Conservation (phyloP, 106 monocot genomes). For the Amphibolis antarctica region DNA sequence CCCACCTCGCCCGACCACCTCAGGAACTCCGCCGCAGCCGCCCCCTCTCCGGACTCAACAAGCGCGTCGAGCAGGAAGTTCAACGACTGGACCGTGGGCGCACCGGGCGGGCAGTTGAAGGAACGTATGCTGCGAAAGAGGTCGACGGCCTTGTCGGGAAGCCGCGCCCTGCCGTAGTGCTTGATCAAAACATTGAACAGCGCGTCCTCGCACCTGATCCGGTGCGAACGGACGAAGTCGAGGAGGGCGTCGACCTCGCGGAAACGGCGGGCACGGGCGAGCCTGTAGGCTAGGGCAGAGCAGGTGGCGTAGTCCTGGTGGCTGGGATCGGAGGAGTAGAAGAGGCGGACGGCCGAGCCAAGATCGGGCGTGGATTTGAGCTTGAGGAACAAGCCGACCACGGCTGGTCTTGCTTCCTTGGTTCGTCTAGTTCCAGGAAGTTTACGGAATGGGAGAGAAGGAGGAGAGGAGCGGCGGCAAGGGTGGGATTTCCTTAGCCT, state of each 20-base stretch:
- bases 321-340: slow-evolving; percentile 16
- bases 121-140: slow-evolving; percentile 44
- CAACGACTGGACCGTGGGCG: slow-evolving; percentile 45
- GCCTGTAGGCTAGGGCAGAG: slow-evolving; percentile 47
- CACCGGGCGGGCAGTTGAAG: slow-evolving; percentile 34
- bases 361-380: slow-evolving; percentile 10
- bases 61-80: slow-evolving; percentile 67
- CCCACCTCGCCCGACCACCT: neutral
- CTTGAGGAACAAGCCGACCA: slow-evolving; percentile 4
- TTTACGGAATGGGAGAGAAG: neutral
- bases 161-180: slow-evolving; percentile 34
- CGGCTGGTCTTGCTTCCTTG: neutral
- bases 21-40: slow-evolving; percentile 26
- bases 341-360: slow-evolving; percentile 13
- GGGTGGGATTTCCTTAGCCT: neutral
- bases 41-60: slow-evolving; percentile 31
- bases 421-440: neutral
- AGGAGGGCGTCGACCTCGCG: slow-evolving; percentile 41
- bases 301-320: slow-evolving; percentile 30
- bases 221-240: slow-evolving; percentile 28
- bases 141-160: slow-evolving; percentile 41
- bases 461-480: neutral
- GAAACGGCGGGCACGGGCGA: slow-evolving; percentile 44
- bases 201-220: slow-evolving; percentile 32
- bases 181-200: slow-evolving; percentile 59